Base-by-base conservation (phyloP, 495 filamentous ascomycete species). In the Aspergillus egyptiacus region DNA sequence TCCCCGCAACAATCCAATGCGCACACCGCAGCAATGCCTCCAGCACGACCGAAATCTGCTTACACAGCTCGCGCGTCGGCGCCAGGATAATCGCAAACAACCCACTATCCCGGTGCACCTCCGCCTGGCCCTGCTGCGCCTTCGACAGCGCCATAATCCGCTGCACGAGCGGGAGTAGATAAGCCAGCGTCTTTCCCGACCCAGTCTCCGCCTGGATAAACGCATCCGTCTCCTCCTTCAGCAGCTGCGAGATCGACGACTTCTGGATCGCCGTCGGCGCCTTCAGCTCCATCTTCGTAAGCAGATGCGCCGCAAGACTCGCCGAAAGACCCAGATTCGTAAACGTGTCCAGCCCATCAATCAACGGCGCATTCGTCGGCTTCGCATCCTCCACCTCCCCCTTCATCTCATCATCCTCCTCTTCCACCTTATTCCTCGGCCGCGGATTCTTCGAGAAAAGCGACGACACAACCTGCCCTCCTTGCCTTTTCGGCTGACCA, bases 141-240 rank as follows among this genome's bases (percentile, higher is more conserved):
- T 63, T 63, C 1, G 87, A 89, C 18, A 96, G 69, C 9, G 77
- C 69, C 71, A 95, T 83, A 40, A 98, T 86, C 34, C 88, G 75
- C 55, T 98, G 84, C 14, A 97, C 83, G 30, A 98, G 86, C 1
- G 93, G 93, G 5, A 98, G 64, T 8, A 96, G 74, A 63, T 97
- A 98, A 27, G 93, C 90, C 39, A 98, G 67, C 4, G 93, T 98
- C 68, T 98, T 98, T 61, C 93, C 93, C 0, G 94, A 98, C 25
- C 93, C 93, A 0, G 93, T 98, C 66, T 98, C 86, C 11, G 94
- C 94, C 64, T 96, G 93, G 20, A 98, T 85, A 60, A 96, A 97
- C 13, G 91, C 93, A 73, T 98, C 93, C 31, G 75, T 80, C 57
- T 96, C 85, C 34, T 86, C 85, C 44, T 83, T 86, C 48, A 94